Percentiles rank a stretch among this genome's conserved stretches.
phyloP scores from a whole-genome alignment of 192 early-diverging fungal genomes.

The Coemansia sp. region DNA sequence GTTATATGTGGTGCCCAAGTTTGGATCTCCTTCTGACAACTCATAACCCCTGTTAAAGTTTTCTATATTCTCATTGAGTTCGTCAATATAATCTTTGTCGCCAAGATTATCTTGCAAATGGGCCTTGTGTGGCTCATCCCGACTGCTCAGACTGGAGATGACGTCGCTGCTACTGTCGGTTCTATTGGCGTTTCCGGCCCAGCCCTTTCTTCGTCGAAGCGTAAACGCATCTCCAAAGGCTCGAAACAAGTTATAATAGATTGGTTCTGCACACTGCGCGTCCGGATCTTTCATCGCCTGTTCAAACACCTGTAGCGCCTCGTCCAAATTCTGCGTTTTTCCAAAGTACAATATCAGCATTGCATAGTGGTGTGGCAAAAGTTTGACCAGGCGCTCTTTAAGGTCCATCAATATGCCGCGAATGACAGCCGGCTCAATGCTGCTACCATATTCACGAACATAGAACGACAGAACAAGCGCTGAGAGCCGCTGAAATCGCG shows the following conservation, averaged over 20 bases:
- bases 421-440: conserved; percentile 14
- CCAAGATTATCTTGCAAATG: not conserved
- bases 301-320: conserved; percentile 35
- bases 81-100: conserved; percentile 19
- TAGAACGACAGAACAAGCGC: conserved; percentile 47
- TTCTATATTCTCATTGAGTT: conserved; percentile 16
- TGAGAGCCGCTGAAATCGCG: conserved; percentile 31
- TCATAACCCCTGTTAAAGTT: not conserved
- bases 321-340: conserved; percentile 17
- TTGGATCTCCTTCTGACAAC: not conserved
- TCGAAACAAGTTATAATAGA: conserved; percentile 42
- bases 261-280: conserved; percentile 24
- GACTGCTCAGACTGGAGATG: not conserved
- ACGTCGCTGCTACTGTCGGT: not conserved
- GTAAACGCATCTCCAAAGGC: conserved; percentile 25
- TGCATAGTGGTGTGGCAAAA: conserved; percentile 40
- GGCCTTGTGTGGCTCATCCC: not conserved
- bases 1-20: not conserved
- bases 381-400: conserved; percentile 18
- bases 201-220: not conserved
- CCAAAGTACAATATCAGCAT: conserved; percentile 53
- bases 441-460: conserved; percentile 26
- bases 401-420: conserved; percentile 34
- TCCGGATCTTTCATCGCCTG: conserved; percentile 38
- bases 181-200: not conserved